Evolutionary conservation across 2,329 filamentous ascomycete species (phyloP).

Genomic region (Aureobasidium zeae): DNA sequence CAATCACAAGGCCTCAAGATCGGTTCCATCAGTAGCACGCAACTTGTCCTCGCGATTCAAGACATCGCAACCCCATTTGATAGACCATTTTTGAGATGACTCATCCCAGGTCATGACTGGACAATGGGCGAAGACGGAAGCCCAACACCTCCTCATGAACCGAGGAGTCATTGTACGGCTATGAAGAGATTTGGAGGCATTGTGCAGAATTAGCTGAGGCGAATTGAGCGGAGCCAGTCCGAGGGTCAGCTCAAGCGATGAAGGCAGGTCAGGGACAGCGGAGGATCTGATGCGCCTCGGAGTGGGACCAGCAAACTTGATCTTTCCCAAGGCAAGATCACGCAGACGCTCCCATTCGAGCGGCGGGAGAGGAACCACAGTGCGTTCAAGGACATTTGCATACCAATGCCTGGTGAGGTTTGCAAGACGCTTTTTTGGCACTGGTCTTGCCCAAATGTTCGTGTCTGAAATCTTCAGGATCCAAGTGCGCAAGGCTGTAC

Average conservation of each 20-base stretch:
- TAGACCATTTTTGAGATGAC: conserved; percentile 24
- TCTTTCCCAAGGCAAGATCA: conserved; percentile 31
- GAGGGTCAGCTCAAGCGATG: conserved; percentile 4
- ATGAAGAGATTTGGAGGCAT: conserved; percentile 18
- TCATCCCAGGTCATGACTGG: conserved; percentile 35
- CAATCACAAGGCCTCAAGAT: too few species aligned
- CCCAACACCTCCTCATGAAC: conserved; percentile 40
- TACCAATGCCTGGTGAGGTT: conserved; percentile 39
- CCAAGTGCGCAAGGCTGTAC: conserved; percentile 19
- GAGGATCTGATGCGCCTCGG: background rate
- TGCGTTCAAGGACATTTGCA: conserved; percentile 32
- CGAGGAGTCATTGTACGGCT: conserved; percentile 33
- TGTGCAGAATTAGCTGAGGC: background rate
- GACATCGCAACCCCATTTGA: conserved; percentile 27
- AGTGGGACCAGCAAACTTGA: conserved; percentile 21
- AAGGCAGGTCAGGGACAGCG: background rate
- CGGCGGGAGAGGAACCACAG: conserved; percentile 38
- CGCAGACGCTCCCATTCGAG: conserved; percentile 37
- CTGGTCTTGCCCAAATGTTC: conserved; percentile 39
- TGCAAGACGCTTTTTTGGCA: conserved; percentile 36
- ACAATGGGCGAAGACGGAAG: conserved; percentile 33
- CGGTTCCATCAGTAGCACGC: background rate
- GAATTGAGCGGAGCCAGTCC: background rate
- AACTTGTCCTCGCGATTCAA: background rate
- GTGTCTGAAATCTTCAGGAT: conserved; percentile 23